A percentile compares a stretch with the other conserved stretches of the same genome.
These are phyloP conservation scores for Neckera pumila DNA, from an alignment of 225 moss, liverwort and hornwort genomes.

Conservation along the genomic window DNA sequence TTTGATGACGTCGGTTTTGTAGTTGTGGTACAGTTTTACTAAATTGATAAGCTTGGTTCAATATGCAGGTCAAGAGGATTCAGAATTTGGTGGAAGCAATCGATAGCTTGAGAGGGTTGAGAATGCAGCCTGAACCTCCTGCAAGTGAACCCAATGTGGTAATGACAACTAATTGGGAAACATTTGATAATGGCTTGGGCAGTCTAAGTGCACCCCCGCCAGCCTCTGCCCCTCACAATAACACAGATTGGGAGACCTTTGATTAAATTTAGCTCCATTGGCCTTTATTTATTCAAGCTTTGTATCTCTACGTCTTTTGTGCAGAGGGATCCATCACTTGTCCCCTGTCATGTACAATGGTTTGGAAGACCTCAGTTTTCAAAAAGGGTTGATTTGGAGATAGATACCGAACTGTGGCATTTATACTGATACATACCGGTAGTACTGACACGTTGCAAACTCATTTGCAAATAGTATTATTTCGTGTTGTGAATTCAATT, in stretches of 20 bases:
- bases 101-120: slow-evolving; percentile 39
- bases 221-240: slow-evolving; percentile 12
- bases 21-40: background rate
- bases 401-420: background rate
- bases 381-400: slow-evolving; percentile 1
- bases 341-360: slow-evolving; percentile 31
- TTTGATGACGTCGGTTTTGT: background rate
- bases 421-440: slow-evolving; percentile 1
- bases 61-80: slow-evolving; percentile 52
- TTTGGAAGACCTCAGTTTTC: slow-evolving; percentile 15
- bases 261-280: slow-evolving; percentile 11
- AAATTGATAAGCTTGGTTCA: background rate
- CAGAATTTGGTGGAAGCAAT: slow-evolving; percentile 54
- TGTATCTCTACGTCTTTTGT: slow-evolving; percentile 22
- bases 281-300: background rate
- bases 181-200: slow-evolving; percentile 49
- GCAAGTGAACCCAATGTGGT: slow-evolving; percentile 28
- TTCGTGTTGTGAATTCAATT: background rate
- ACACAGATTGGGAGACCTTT: slow-evolving; percentile 50
- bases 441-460: background rate
- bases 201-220: slow-evolving; percentile 39
- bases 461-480: background rate
- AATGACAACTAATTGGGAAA: slow-evolving; percentile 54
- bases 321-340: background rate
- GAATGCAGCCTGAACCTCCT: slow-evolving; percentile 31